Percentiles rank a stretch among this genome's conserved stretches.
Evolutionary conservation across 192 early-diverging fungal genomes (phyloP).

Genomic region (Linnemannia exigua): DNA sequence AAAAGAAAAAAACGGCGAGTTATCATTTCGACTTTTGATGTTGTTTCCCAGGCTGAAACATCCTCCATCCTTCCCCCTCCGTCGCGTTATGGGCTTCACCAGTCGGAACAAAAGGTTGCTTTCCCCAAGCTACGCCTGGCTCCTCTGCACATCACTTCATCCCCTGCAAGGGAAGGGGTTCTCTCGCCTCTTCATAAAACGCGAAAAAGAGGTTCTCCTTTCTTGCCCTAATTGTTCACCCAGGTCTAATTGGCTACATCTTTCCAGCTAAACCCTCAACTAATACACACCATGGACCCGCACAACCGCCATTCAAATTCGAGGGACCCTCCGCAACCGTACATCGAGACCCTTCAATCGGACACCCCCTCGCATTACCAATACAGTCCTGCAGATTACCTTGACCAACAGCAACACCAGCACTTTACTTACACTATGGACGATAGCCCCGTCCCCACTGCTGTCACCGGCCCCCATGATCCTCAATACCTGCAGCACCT

Average conservation of each 20-base stretch:
- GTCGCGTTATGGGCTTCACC: neutral
- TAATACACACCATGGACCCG: neutral
- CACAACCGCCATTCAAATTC: neutral
- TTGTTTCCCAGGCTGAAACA: neutral
- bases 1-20: neutral
- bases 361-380: neutral
- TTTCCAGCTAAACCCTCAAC: neutral
- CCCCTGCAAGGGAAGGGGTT: no score
- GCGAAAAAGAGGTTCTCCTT: no score
- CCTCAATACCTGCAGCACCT: neutral
- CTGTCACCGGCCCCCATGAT: neutral
- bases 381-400: neutral
- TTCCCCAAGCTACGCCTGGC: no score
- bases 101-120: neutral
- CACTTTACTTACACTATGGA: neutral
- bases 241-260: neutral
- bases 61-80: neutral
- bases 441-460: neutral
- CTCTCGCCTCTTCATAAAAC: no score
- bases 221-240: neutral
- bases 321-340: neutral
- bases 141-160: no score
- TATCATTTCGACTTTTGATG: neutral
- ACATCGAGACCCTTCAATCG: neutral
- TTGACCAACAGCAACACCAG: neutral